Percentiles rank a stretch among this genome's conserved stretches.
Evolutionary conservation across 2,329 filamentous ascomycete species (phyloP).

Genomic region (Fusarium sp.): DNA sequence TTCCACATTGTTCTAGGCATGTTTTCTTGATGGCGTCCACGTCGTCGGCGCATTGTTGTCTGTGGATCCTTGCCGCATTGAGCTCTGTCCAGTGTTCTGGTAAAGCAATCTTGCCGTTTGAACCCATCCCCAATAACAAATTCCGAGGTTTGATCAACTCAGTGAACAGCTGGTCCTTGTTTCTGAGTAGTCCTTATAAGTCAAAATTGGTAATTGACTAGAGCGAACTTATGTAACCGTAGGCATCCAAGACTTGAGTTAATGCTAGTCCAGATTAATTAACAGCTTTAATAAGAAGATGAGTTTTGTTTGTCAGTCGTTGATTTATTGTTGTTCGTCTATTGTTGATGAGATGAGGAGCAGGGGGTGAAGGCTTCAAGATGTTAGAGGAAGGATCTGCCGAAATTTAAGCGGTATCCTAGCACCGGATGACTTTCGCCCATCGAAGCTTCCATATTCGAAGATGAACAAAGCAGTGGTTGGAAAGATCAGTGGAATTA

Average conservation of each 20-base stretch:
- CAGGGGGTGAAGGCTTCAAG: conserved; percentile 18
- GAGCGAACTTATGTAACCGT: neutral
- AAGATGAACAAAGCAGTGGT: neutral
- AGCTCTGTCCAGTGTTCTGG: conserved; percentile 58
- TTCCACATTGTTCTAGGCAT: conserved; percentile 60
- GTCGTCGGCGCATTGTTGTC: conserved; percentile 56
- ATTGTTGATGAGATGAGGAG: conserved; percentile 35
- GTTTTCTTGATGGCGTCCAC: conserved; percentile 57
- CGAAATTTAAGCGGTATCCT: conserved; percentile 28
- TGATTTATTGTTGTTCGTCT: conserved; percentile 2
- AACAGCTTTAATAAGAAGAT: neutral
- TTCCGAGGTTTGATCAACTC: neutral
- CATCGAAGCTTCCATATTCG: neutral
- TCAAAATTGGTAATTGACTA: neutral
- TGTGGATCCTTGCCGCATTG: conserved; percentile 50
- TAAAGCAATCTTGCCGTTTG: conserved; percentile 46
- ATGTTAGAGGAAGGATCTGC: conserved; percentile 8
- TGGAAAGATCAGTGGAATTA: too few species aligned
- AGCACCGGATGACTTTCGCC: neutral
- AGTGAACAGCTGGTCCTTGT: neutral
- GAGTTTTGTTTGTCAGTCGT: conserved; percentile 2
- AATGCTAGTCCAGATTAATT: neutral
- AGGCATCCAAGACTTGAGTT: neutral
- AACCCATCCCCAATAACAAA: conserved; percentile 39
- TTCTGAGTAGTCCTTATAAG: neutral